Percentiles rank a stretch among this genome's conserved stretches.
phyloP scores from a whole-genome alignment of 1,284 basidiomycete species.

The Apiotrichum akiyoshidainum region DNA sequence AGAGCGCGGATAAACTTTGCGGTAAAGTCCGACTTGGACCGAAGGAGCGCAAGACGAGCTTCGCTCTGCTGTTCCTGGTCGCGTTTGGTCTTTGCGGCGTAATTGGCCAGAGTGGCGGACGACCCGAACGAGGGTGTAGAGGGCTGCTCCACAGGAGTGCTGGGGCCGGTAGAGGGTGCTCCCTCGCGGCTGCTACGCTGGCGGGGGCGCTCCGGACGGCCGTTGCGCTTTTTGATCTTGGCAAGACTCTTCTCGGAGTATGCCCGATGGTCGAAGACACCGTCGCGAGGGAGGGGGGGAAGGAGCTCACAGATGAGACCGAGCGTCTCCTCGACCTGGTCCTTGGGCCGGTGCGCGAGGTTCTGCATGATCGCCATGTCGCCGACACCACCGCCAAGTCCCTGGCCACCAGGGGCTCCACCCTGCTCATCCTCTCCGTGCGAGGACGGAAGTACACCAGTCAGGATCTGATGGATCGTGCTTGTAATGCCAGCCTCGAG shows the following conservation, averaged over 20 bases:
- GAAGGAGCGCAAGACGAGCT: slow-evolving; percentile 58
- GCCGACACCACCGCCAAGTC: slow-evolving; percentile 74
- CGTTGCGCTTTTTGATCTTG: slow-evolving; percentile 33
- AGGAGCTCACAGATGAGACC: slow-evolving; percentile 82
- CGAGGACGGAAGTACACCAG: slow-evolving; percentile 76
- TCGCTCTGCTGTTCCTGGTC: slow-evolving; percentile 47
- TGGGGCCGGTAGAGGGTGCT: slow-evolving; percentile 22
- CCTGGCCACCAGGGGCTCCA: slow-evolving; percentile 59
- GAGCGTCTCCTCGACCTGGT: slow-evolving; percentile 89
- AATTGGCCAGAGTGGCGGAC: slow-evolving; percentile 5
- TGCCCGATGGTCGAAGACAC: slow-evolving; percentile 83
- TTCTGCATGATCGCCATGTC: slow-evolving; percentile 99
- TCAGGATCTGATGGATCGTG: slow-evolving; percentile 87
- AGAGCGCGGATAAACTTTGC: slow-evolving; percentile 78
- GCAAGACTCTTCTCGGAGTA: slow-evolving; percentile 83
- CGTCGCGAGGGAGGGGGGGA: slow-evolving; percentile 82
- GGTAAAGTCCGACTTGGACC: slow-evolving; percentile 70
- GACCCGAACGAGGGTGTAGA: slow-evolving; percentile 3
- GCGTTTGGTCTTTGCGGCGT: slow-evolving; percentile 31
- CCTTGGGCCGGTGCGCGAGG: slow-evolving; percentile 90
- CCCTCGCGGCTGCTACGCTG: slow-evolving; percentile 8
- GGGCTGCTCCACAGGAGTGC: slow-evolving; percentile 21
- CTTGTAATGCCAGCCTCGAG: slow-evolving; percentile 86
- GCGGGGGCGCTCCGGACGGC: slow-evolving; percentile 20
- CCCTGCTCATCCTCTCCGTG: slow-evolving; percentile 63